Percentiles rank a stretch among this genome's conserved stretches.
Evolutionary conservation across 768 basidiomycete genomes (phyloP).

Genomic region (Grammothele lineata): DNA sequence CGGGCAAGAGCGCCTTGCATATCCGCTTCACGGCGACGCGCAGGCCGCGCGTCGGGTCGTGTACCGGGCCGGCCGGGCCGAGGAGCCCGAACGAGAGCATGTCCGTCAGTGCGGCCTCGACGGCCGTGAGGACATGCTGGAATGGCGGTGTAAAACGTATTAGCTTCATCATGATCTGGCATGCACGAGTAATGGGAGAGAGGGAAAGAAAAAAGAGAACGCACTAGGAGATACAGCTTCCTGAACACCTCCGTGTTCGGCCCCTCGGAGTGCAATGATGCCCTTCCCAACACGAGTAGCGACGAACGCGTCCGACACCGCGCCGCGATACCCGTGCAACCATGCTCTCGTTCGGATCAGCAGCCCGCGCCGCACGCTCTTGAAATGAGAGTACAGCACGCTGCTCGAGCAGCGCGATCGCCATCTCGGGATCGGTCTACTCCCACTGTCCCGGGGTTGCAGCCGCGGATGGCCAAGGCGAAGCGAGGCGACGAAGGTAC

Average conservation of each 20-base stretch:
- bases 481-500: slow-evolving; percentile 56
- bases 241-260: slow-evolving; percentile 19
- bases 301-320: slow-evolving; percentile 67
- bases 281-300: slow-evolving; percentile 50
- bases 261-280: slow-evolving; percentile 30
- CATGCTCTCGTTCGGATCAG: slow-evolving; percentile 46
- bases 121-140: slow-evolving; percentile 57
- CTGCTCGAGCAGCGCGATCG: slow-evolving; percentile 52
- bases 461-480: slow-evolving; percentile 55
- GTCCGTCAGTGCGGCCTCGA: slow-evolving; percentile 53
- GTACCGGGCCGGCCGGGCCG: slow-evolving; percentile 9
- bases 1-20: slow-evolving; percentile 52
- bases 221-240: slow-evolving; percentile 43
- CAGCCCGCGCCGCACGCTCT: slow-evolving; percentile 28
- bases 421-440: slow-evolving; percentile 31
- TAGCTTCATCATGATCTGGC: too few relatives aligned
- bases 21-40: slow-evolving; percentile 45
- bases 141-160: too few relatives aligned
- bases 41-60: slow-evolving; percentile 44
- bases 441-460: too few relatives aligned
- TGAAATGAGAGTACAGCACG: slow-evolving; percentile 60
- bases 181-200: background rate
- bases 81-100: slow-evolving; percentile 54
- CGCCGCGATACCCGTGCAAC: slow-evolving; percentile 57
- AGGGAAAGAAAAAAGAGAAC: too few relatives aligned